Evolutionary conservation across 371 early-diverging fungal species (phyloP), one percentile per base, ranked within the genome.

Genomic region (Polyrhizophydium stewartii): DNA sequence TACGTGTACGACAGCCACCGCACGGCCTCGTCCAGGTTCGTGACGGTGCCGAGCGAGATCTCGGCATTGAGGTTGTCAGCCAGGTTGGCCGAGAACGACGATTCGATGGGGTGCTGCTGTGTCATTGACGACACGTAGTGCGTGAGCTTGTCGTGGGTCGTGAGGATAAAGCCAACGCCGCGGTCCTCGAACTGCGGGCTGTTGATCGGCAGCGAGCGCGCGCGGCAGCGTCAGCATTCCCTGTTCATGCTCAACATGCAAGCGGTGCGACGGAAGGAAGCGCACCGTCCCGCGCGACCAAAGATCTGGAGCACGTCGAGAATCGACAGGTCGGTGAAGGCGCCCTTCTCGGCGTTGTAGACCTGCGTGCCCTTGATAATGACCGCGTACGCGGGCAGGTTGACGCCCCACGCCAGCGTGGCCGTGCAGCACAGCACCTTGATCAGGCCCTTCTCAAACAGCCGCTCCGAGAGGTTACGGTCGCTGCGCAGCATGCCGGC

Each of bases 391-490:
- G 99, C 99, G 0, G 99, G 99, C 59, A 99, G 84, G 73, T 99
- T 99, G 55, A 99, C 99, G 62, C 76, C 99, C 99, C 99, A 99
- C 13, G 99, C 99, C 30, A 99, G 81, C 0, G 99, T 99, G 5
- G 99, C 88, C 22, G 99, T 99, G 83, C 97, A 96, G 69, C 93
- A 94, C n/a, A 97, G 83, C 49, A 80, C 71, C 72, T 84, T 85
- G 55, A 99, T 76, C 9, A 88, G 66, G n/a, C 96, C 97, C 38
- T 90, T 85, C 32, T 85, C 90, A 76, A 99, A 99, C 75, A 92
- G 74, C 32, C 83, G 74, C 76, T 99, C 99, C 1, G 89, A 91
- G 62, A 94, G 59, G 1, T 74, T 79, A 56, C 99, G 87, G 65
- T 98, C 96, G 0, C 89, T 79, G 17, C 99, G 78, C 43, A 94